phyloP scores from a whole-genome alignment of 2,329 filamentous ascomycete species.

The Alternaria incomplexa region DNA sequence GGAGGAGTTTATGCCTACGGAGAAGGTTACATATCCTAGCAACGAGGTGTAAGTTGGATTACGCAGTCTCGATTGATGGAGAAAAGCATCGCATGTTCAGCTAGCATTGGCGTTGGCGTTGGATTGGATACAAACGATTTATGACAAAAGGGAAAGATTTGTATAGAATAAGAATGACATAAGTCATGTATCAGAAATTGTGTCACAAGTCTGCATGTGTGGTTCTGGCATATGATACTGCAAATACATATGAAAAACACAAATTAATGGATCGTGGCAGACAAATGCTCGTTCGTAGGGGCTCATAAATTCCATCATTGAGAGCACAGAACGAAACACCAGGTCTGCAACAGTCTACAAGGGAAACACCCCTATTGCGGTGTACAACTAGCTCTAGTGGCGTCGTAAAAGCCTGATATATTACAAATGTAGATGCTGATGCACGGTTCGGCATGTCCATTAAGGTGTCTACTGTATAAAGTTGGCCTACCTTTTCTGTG shows the following conservation, averaged over 20 bases:
- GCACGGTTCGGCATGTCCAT: not conserved
- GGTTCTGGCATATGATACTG: not conserved
- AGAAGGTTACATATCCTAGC: constrained; percentile 60
- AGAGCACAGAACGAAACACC: not conserved
- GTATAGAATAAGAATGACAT: not conserved
- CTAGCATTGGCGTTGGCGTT: not conserved
- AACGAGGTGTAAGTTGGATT: constrained; percentile 50
- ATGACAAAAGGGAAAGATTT: not conserved
- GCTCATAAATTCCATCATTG: too few species aligned
- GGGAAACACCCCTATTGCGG: not conserved
- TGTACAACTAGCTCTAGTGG: not conserved
- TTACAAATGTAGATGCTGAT: not conserved
- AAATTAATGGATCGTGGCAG: not conserved
- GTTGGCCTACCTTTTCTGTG: not conserved
- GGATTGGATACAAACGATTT: not conserved
- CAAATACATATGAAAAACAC: not conserved
- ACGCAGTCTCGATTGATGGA: not conserved
- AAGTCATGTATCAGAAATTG: not conserved
- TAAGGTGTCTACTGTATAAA: not conserved
- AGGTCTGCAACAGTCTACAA: not conserved
- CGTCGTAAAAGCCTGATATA: not conserved
- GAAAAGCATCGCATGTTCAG: not conserved
- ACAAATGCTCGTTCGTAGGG: too few species aligned
- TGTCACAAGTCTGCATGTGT: not conserved
- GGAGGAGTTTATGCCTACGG: constrained; percentile 59